Percentiles rank a stretch among this genome's conserved stretches.
Evolutionary conservation across 1,139 yeast genomes (phyloP).

Genomic region (Trichomonascaceae sp.): DNA sequence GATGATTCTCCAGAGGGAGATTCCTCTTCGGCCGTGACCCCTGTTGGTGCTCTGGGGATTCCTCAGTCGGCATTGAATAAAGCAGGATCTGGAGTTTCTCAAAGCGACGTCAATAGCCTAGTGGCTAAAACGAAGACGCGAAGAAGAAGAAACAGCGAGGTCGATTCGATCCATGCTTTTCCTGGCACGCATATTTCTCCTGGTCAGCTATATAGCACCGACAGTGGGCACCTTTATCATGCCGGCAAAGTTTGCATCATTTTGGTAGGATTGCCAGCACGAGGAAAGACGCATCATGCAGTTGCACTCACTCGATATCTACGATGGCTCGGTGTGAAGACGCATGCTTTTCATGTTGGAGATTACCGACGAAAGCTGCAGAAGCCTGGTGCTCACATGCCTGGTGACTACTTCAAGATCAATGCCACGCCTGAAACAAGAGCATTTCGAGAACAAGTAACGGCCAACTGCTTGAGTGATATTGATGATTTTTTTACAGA

Average conservation of each 20-base stretch:
- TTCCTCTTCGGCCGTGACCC: constrained; percentile 4
- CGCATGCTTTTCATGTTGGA: constrained; percentile 88
- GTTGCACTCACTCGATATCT: constrained; percentile 87
- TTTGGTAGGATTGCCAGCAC: constrained; percentile 89
- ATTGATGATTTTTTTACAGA: constrained; percentile 63
- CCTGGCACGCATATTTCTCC: constrained; percentile 41
- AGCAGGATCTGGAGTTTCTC: not conserved
- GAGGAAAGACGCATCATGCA: constrained; percentile 91
- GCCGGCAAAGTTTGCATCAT: constrained; percentile 92
- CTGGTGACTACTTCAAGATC: constrained; percentile 67
- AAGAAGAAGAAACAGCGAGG: constrained; percentile 22
- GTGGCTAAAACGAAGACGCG: not conserved
- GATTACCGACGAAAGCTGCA: constrained; percentile 69
- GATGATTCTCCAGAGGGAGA: constrained; percentile 7
- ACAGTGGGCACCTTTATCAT: constrained; percentile 83
- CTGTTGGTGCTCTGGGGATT: not conserved
- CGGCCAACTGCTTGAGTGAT: constrained; percentile 62
- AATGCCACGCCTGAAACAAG: constrained; percentile 53
- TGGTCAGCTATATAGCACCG: constrained; percentile 87
- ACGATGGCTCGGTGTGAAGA: constrained; percentile 89
- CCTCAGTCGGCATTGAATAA: not conserved
- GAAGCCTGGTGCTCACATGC: constrained; percentile 42
- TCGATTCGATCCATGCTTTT: constrained; percentile 31
- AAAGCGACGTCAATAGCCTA: not conserved
- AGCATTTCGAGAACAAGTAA: constrained; percentile 52